These are phyloP conservation scores for Salisapilia sapeloensis DNA, from an alignment of 352 stramenopile genomes.

Conservation along the genomic window DNA sequence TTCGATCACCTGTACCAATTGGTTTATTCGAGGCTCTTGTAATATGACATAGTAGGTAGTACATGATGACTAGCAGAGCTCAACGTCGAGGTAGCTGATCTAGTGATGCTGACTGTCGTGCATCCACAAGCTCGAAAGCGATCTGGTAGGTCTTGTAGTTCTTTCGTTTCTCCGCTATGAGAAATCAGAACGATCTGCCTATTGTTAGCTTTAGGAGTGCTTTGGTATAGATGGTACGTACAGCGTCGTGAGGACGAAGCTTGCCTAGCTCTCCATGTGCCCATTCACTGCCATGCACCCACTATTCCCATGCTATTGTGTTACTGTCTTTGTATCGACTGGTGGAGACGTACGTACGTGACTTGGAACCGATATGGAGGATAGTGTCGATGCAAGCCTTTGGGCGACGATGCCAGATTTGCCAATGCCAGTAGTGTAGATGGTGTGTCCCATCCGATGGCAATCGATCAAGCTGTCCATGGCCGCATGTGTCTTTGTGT, in stretches of 20 bases:
- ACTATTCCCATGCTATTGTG: constrained; percentile 17
- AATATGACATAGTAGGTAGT: constrained; percentile 1
- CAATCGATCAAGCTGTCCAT: constrained; percentile 22
- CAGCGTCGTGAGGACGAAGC: constrained; percentile 33
- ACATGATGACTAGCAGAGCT: constrained; percentile 17
- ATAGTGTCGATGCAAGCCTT: constrained; percentile 46
- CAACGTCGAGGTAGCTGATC: constrained; percentile 16
- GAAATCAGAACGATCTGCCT: constrained; percentile 44
- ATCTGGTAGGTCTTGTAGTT: constrained; percentile 32
- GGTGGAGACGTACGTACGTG: constrained; percentile 14
- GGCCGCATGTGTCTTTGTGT: constrained; percentile 5
- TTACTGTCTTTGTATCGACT: no score
- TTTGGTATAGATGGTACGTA: constrained; percentile 4
- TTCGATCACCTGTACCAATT: constrained; percentile 13
- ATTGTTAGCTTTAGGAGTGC: not conserved
- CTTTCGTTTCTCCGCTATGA: constrained; percentile 46
- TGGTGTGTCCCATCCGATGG: constrained; percentile 14
- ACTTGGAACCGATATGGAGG: constrained; percentile 53
- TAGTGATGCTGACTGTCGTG: constrained; percentile 30
- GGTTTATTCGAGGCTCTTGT: not conserved
- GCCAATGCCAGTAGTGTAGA: constrained; percentile 64
- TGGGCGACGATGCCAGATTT: constrained; percentile 65
- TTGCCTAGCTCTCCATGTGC: constrained; percentile 62
- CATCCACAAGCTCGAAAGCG: constrained; percentile 19
- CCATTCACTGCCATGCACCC: constrained; percentile 66